Evolutionary conservation across 495 filamentous ascomycete species (phyloP).

Genomic region (Geoglossum glabrum): DNA sequence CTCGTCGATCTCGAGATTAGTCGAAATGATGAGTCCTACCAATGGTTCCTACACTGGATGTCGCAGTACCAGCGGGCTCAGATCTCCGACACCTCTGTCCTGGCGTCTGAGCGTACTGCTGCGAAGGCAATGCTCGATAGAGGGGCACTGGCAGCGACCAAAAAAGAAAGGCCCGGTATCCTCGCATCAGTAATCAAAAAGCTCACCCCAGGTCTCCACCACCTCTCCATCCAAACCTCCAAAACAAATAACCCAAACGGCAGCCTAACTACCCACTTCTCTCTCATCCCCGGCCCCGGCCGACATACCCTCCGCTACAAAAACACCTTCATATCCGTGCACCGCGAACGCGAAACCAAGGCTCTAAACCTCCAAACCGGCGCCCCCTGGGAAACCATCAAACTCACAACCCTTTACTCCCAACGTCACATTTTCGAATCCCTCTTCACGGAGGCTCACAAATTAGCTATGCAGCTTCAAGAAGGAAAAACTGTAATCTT

Average conservation of each 20-base stretch:
- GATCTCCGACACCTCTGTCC: conserved; percentile 18
- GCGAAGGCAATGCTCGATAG: neutral
- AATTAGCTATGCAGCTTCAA: conserved; percentile 48
- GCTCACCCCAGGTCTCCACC: conserved; percentile 42
- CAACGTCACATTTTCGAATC: conserved; percentile 71
- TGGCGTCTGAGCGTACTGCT: neutral
- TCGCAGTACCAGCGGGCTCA: conserved; percentile 52
- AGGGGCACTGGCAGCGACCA: neutral
- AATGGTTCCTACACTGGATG: conserved; percentile 89
- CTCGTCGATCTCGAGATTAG: conserved; percentile 91
- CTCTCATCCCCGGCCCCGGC: conserved; percentile 78
- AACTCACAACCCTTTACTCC: conserved; percentile 74
- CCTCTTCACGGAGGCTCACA: conserved; percentile 68
- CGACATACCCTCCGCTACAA: conserved; percentile 69
- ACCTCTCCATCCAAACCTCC: conserved; percentile 47
- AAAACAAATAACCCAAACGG: conserved; percentile 39
- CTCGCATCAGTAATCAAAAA: conserved; percentile 30
- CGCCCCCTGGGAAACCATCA: conserved; percentile 83
- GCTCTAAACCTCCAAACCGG: conserved; percentile 52
- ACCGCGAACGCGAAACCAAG: conserved; percentile 60
- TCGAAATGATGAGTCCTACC: conserved; percentile 79
- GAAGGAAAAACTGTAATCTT: conserved; percentile 94
- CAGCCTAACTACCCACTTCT: conserved; percentile 56
- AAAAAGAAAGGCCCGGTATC: conserved; percentile 19
- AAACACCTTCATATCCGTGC: conserved; percentile 67